phyloP scores from a whole-genome alignment of 2,329 filamentous ascomycete species.

The Graphilbum ipis-grandicollis region DNA sequence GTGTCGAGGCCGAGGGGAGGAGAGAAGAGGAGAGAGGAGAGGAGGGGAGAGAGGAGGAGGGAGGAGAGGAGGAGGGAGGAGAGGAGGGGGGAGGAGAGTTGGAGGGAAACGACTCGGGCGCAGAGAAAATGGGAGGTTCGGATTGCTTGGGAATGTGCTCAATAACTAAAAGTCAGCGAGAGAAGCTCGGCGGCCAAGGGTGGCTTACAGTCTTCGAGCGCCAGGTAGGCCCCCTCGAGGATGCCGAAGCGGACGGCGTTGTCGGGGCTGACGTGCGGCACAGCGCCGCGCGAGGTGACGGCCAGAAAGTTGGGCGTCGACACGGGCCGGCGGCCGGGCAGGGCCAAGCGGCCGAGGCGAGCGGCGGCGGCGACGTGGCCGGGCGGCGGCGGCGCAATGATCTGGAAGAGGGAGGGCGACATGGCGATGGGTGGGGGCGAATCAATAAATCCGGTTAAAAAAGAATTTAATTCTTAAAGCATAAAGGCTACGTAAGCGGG shows the following conservation, averaged over 20 bases:
- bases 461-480: too few species aligned
- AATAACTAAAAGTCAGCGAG: conserved; percentile 4
- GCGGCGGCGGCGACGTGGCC: conserved; percentile 20
- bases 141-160: conserved; percentile 4
- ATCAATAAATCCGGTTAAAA: too few species aligned
- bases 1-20: background rate
- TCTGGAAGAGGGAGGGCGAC: too few species aligned
- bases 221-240: conserved; percentile 58
- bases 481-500: too few species aligned
- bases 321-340: conserved; percentile 46
- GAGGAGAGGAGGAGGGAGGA: too few species aligned
- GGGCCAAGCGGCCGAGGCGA: conserved; percentile 48
- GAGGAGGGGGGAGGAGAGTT: too few species aligned
- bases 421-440: too few species aligned
- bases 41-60: background rate
- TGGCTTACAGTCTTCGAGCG: conserved; percentile 89
- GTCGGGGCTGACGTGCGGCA: conserved; percentile 85
- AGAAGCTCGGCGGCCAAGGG: too few species aligned
- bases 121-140: conserved; percentile 6
- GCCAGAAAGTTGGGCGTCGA: conserved; percentile 72
- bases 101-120: too few species aligned
- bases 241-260: conserved; percentile 48
- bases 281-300: conserved; percentile 62
- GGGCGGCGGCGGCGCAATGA: background rate
- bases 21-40: background rate